phyloP scores from a whole-genome alignment of 768 basidiomycete genomes.

The Gelatoporia subvermispora region DNA sequence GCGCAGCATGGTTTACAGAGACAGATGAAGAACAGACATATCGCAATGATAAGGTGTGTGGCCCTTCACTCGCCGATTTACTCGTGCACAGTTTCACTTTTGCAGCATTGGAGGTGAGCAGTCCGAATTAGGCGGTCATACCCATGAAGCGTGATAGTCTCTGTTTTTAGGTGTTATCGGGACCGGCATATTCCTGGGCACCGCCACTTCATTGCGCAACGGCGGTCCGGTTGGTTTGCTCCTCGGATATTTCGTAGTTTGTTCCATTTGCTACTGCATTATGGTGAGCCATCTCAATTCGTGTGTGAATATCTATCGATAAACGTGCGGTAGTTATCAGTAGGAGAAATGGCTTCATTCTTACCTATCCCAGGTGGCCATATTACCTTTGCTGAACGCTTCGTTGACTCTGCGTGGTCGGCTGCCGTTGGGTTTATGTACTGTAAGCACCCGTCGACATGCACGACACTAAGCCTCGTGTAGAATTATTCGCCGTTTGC shows the following conservation, averaged over 20 bases:
- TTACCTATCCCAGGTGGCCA: slow-evolving; percentile 39
- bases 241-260: slow-evolving; percentile 33
- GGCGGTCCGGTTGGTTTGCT: slow-evolving; percentile 42
- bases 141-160: neutral
- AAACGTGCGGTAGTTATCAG: slow-evolving; percentile 16
- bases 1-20: neutral
- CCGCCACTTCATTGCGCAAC: slow-evolving; percentile 35
- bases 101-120: slow-evolving; percentile 9
- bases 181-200: slow-evolving; percentile 52
- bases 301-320: no score
- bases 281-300: slow-evolving; percentile 32
- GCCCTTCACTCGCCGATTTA: neutral
- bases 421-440: slow-evolving; percentile 39
- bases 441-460: slow-evolving; percentile 10
- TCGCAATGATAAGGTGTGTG: slow-evolving; percentile 21
- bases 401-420: slow-evolving; percentile 37
- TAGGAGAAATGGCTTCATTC: slow-evolving; percentile 39
- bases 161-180: slow-evolving; percentile 31
- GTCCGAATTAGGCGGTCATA: neutral
- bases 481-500: neutral
- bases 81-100: neutral
- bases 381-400: slow-evolving; percentile 39
- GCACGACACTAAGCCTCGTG: no score
- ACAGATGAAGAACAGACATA: slow-evolving; percentile 25
- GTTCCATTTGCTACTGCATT: slow-evolving; percentile 28